These are phyloP conservation scores for Ceratorhiza oryzae-sativae DNA, from an alignment of 1,284 basidiomycete species.

Conservation along the genomic window DNA sequence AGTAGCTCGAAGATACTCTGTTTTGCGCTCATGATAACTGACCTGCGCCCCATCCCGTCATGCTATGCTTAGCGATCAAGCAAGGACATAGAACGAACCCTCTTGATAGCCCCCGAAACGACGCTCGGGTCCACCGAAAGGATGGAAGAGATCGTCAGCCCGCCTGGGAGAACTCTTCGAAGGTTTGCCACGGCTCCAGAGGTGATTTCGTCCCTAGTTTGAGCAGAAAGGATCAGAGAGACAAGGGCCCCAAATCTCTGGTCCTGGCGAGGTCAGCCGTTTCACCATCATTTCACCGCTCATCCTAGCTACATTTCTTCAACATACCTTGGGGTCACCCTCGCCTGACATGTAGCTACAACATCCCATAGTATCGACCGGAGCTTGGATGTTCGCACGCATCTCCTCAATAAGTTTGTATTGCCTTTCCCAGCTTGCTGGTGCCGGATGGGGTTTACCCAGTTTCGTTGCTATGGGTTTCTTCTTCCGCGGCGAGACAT, in stretches of 20 bases:
- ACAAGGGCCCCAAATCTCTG: conserved; percentile 85
- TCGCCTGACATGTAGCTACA: conserved; percentile 70
- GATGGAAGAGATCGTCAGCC: conserved; percentile 76
- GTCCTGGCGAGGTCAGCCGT: conserved; percentile 58
- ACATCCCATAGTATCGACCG: conserved; percentile 93
- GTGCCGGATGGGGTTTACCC: conserved; percentile 74
- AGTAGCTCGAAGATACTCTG: conserved; percentile 61
- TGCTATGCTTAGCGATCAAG: neutral
- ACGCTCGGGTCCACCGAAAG: conserved; percentile 66
- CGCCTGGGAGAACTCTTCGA: conserved; percentile 75
- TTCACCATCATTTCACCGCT: neutral
- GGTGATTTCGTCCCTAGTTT: conserved; percentile 93
- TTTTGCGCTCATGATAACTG: conserved; percentile 92
- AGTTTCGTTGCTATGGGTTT: conserved; percentile 64
- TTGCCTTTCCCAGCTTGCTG: conserved; percentile 73
- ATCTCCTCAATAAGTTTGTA: conserved; percentile 82
- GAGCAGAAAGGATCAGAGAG: conserved; percentile 93
- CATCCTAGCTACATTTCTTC: neutral
- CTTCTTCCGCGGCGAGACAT: conserved; percentile 52
- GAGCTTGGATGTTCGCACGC: conserved; percentile 74
- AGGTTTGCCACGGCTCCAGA: conserved; percentile 83
- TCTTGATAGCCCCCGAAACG: conserved; percentile 83
- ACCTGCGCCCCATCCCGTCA: conserved; percentile 50
- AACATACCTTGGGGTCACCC: conserved; percentile 67
- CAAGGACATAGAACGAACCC: conserved; percentile 49